Evolutionary conservation across 2,329 filamentous ascomycete genomes (phyloP).

Genomic region (Pseudogymnoascus sp.): DNA sequence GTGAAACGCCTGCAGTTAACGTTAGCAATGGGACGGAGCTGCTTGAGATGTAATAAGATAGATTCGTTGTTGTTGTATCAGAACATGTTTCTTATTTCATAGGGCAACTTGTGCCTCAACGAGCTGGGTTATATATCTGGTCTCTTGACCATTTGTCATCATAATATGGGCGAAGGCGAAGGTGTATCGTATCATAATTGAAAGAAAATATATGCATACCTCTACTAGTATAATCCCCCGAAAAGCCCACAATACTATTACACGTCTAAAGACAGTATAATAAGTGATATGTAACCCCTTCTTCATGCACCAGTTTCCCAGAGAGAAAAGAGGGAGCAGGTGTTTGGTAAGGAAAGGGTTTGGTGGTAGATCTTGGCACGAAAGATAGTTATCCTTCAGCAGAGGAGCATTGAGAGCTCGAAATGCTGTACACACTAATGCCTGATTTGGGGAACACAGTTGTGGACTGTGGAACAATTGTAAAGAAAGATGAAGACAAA

Average conservation of each 20-base stretch:
- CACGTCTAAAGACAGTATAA: not conserved
- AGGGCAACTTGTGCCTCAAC: not conserved
- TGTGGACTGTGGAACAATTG: not conserved
- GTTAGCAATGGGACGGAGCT: not conserved
- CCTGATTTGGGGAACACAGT: conserved; percentile 3
- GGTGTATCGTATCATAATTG: not conserved
- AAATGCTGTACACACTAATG: conserved; percentile 10
- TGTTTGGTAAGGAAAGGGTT: conserved; percentile 9
- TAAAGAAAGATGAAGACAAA: not conserved
- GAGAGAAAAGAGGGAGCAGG: conserved; percentile 4
- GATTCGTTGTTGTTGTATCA: not conserved
- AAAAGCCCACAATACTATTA: not conserved
- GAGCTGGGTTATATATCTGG: conserved; percentile 10
- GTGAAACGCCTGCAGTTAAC: not conserved
- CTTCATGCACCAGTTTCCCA: conserved; percentile 7
- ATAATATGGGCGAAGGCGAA: not conserved
- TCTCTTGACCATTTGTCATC: conserved; percentile 9
- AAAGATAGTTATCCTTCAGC: conserved; percentile 9
- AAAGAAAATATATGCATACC: not conserved
- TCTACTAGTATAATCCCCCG: not conserved
- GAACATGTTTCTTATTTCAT: conserved; percentile 9
- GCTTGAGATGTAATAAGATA: not conserved
- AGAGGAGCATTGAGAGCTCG: conserved; percentile 8
- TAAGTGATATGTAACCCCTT: conserved; percentile 7
- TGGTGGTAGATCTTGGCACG: conserved; percentile 7